phyloP scores from a whole-genome alignment of 2,329 filamentous ascomycete genomes.

The Endoconidiophora laricicola region DNA sequence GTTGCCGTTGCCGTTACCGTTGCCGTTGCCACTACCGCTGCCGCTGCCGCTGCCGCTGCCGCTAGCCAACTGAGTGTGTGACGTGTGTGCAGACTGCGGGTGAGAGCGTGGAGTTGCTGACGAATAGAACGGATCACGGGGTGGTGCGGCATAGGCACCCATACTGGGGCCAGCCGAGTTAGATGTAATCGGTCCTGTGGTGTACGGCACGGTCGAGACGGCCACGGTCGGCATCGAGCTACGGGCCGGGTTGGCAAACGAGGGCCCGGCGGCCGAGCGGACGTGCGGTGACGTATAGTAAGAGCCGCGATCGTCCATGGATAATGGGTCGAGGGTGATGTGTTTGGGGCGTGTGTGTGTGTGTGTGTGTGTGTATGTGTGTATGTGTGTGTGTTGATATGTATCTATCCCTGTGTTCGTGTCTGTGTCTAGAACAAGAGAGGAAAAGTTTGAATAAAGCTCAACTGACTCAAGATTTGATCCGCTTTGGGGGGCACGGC shows the following conservation, averaged over 20 bases:
- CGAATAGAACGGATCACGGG: background rate
- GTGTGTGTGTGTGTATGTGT: background rate
- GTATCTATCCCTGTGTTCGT: background rate
- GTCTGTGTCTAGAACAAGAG: too few relatives aligned
- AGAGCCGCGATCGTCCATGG: constrained; percentile 2
- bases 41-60: background rate
- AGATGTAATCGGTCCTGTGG: background rate
- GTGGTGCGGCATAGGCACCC: background rate
- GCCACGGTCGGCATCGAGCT: constrained; percentile 32
- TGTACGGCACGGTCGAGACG: background rate
- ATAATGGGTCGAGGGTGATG: background rate
- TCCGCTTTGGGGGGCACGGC: too few relatives aligned
- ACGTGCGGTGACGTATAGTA: constrained; percentile 22
- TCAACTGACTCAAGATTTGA: too few relatives aligned
- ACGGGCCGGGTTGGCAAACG: constrained; percentile 32
- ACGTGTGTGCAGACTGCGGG: constrained; percentile 4
- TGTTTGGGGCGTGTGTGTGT: background rate
- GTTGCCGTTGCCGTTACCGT: too few relatives aligned
- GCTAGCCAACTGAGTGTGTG: constrained; percentile 1
- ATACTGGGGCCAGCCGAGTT: background rate
- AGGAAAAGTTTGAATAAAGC: too few relatives aligned
- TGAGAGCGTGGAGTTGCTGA: background rate
- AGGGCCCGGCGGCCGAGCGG: constrained; percentile 27
- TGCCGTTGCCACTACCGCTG: too few relatives aligned
- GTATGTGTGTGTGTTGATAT: background rate